phyloP scores from a whole-genome alignment of 2,329 filamentous ascomycete species.

The Incumbomyces lentus region DNA sequence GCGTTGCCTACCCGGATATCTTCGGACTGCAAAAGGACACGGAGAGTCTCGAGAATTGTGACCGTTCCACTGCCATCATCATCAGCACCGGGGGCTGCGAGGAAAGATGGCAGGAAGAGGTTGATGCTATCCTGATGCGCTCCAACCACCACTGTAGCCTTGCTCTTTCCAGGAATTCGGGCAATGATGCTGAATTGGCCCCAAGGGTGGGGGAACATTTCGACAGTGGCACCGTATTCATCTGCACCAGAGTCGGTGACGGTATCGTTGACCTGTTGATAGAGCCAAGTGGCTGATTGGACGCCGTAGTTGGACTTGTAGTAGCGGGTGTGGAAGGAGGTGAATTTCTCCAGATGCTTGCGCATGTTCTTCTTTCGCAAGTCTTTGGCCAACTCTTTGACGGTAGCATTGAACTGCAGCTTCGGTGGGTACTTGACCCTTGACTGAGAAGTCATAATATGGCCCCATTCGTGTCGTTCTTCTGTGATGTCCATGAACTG shows the following conservation, averaged over 20 bases:
- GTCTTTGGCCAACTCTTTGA: conserved; percentile 56
- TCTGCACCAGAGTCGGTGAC: conserved; percentile 62
- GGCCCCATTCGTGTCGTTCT: conserved; percentile 51
- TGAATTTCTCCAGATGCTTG: conserved; percentile 61
- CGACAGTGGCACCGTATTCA: conserved; percentile 54
- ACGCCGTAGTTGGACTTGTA: conserved; percentile 57
- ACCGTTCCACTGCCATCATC: conserved; percentile 90
- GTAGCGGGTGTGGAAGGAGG: conserved; percentile 48
- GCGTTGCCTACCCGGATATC: conserved; percentile 61
- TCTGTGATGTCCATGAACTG: conserved; percentile 95
- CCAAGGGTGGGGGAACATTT: conserved; percentile 74
- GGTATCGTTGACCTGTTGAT: conserved; percentile 61
- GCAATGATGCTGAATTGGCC: conserved; percentile 85
- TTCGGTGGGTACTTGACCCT: conserved; percentile 54
- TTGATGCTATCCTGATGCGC: conserved; percentile 96
- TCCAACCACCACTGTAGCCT: conserved; percentile 78
- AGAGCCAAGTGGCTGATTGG: conserved; percentile 80
- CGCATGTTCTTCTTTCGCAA: conserved; percentile 69
- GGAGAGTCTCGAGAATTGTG: conserved; percentile 85
- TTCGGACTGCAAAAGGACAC: conserved; percentile 64
- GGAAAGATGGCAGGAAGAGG: conserved; percentile 71
- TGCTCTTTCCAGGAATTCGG: conserved; percentile 73
- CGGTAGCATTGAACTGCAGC: conserved; percentile 52
- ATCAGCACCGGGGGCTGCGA: conserved; percentile 85
- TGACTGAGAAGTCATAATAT: conserved; percentile 27